These are phyloP conservation scores for Knoxdaviesia capensis DNA, from an alignment of 2,329 filamentous ascomycete genomes.

Conservation along the genomic window DNA sequence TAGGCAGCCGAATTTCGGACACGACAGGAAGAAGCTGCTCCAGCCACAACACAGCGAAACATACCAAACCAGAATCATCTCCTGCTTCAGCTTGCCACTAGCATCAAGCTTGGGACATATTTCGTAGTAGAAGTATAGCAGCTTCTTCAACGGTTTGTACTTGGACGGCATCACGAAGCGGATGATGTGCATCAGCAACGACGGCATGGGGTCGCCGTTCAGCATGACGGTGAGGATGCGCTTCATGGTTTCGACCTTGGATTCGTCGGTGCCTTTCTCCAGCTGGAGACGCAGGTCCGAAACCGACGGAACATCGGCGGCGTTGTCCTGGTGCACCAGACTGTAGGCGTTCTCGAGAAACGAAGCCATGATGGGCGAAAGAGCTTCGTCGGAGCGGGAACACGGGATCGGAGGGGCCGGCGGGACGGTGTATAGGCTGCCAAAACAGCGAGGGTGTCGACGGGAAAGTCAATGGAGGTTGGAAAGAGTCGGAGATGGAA, in stretches of 20 bases:
- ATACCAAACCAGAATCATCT: constrained; percentile 98
- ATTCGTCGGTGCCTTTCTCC: constrained; percentile 84
- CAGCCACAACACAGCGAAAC: constrained; percentile 2
- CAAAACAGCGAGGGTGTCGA: too few species aligned
- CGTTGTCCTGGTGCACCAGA: constrained; percentile 93
- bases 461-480: too few species aligned
- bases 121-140: constrained; percentile 98
- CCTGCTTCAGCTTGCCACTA: constrained; percentile 89
- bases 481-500: too few species aligned
- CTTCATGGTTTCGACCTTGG: constrained; percentile 91
- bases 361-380: constrained; percentile 53
- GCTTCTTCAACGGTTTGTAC: constrained; percentile 90
- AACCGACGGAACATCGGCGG: constrained; percentile 73
- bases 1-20: too few species aligned
- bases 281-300: constrained; percentile 84
- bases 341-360: constrained; percentile 94
- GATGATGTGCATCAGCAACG: constrained; percentile 97
- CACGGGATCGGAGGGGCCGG: too few species aligned
- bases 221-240: constrained; percentile 92
- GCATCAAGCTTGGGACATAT: constrained; percentile 92
- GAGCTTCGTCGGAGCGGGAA: too few species aligned
- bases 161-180: constrained; percentile 99
- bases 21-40: too few species aligned
- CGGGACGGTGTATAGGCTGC: too few species aligned
- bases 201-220: constrained; percentile 89